Evolutionary conservation across 768 basidiomycete genomes (phyloP), one percentile per base, ranked within the genome.

Genomic region (Pisolithus orientalis): DNA sequence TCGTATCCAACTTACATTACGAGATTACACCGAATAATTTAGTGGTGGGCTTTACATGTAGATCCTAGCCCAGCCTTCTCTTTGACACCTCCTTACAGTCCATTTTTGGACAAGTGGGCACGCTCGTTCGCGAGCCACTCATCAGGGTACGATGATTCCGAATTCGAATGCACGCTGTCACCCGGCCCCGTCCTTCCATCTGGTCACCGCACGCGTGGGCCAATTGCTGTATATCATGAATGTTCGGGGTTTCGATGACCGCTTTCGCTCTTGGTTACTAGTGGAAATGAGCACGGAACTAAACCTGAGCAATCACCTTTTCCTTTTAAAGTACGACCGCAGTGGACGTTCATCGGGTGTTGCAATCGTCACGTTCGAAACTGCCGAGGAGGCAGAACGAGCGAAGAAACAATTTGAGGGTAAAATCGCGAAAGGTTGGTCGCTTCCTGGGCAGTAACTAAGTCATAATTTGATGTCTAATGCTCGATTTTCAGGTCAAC

Each of bases 91-190:
- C 49, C 10, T 29, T 9, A 4, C 61, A 94, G 91, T 77, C 80
- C 71, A 91, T 94, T 61, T 95, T 94, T 78, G 88, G 90, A 63
- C 83, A 88, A 68, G 85, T 90, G 70, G 92, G 92, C 75, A 90
- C 89, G 74, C 83, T 95, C 71, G 80, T 90, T 65, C 85, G 90
- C 71, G 90, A 93, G 78, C 92, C 92, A 74, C 73, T 83, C 70
- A 92, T 95, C 71, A 90, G 88, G 87, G 92, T 95, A 93, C 86
- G 93, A 79, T 69, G 67, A 63, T 67, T 72, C 73, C 72, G 70
- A 71, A 64, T 75, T 69, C 65, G 65, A 69, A 65, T 67, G 58
- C 65, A 67, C 58, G 39, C 58, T 53, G 59, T 67, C 64, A 60
- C 57, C 51, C 45, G 52, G 62, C 65, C 61, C 65, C 54, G 61